phyloP scores from a whole-genome alignment of 305 asterid species.

The Solanum hybrid region DNA sequence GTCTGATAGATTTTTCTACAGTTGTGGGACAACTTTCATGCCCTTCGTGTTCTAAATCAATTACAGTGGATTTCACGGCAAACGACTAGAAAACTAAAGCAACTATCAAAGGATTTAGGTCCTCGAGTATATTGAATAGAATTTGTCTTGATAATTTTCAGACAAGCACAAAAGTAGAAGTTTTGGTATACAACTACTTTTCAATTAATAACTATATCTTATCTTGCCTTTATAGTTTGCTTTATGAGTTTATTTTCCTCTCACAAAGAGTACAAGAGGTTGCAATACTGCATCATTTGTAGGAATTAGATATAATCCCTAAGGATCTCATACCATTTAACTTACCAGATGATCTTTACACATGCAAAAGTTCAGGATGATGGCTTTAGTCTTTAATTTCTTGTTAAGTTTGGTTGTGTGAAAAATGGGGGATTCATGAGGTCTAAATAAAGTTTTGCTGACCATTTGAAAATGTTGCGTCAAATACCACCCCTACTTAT shows the following conservation, averaged over 20 bases:
- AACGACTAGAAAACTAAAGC: constrained; percentile 32
- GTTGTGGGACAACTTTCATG: constrained; percentile 56
- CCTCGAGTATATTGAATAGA: constrained; percentile 75
- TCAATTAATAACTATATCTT: background rate
- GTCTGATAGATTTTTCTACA: constrained; percentile 56
- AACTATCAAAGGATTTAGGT: constrained; percentile 61
- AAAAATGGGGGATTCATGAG: background rate
- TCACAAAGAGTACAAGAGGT: background rate
- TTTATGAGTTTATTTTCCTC: background rate
- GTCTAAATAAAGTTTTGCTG: background rate
- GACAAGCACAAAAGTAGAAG: constrained; percentile 88
- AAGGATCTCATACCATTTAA: background rate
- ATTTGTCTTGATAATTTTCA: constrained; percentile 59
- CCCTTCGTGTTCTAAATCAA: constrained; percentile 71
- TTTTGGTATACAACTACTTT: constrained; percentile 37
- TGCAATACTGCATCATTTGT: background rate
- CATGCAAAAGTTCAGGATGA: background rate
- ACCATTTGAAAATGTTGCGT: background rate
- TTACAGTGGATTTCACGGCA: constrained; percentile 62
- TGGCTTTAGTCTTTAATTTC: no score
- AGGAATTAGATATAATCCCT: background rate
- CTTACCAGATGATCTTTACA: background rate
- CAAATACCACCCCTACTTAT: background rate
- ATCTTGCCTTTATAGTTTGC: background rate
- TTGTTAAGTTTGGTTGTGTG: background rate